A percentile compares a stretch with the other conserved stretches of the same genome.
Evolutionary conservation across 2,329 filamentous ascomycete species (phyloP).

Genomic region (Stenocarpella maydis): DNA sequence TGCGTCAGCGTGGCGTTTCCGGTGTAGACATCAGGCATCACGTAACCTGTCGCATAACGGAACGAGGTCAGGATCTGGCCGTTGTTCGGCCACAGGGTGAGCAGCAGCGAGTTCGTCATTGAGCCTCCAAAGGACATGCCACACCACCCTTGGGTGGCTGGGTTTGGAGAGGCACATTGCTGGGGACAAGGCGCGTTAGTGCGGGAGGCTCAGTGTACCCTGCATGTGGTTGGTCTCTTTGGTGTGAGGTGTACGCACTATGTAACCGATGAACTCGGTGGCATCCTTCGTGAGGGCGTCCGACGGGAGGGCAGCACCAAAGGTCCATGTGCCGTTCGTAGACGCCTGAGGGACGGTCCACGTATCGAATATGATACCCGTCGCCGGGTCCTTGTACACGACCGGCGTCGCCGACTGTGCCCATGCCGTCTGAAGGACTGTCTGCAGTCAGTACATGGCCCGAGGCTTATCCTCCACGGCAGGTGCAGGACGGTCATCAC

Average conservation of each 20-base stretch:
- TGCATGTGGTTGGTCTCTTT: not conserved
- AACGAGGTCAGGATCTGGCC: constrained; percentile 60
- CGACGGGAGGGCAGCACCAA: constrained; percentile 57
- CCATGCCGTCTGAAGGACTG: constrained; percentile 21
- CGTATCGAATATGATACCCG: constrained; percentile 61
- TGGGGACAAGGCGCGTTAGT: constrained; percentile 39
- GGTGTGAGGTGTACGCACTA: constrained; percentile 48
- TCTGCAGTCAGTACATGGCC: not conserved
- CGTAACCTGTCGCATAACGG: constrained; percentile 62
- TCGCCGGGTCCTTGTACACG: constrained; percentile 54
- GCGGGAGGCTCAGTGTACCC: not conserved
- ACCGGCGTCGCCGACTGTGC: constrained; percentile 41
- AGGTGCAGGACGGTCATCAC: not conserved
- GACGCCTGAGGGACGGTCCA: constrained; percentile 50
- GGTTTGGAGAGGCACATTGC: constrained; percentile 51
- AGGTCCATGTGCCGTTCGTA: constrained; percentile 48
- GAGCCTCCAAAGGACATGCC: constrained; percentile 59
- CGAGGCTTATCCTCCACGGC: not conserved
- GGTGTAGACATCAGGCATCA: constrained; percentile 61
- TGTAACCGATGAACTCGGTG: constrained; percentile 61
- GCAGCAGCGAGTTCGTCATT: constrained; percentile 62
- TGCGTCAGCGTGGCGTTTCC: constrained; percentile 66
- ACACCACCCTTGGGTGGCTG: constrained; percentile 58
- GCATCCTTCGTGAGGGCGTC: constrained; percentile 52
- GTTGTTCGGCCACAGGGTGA: constrained; percentile 60